phyloP scores from a whole-genome alignment of 441 rosid genomes.

The Capsella rubella region DNA sequence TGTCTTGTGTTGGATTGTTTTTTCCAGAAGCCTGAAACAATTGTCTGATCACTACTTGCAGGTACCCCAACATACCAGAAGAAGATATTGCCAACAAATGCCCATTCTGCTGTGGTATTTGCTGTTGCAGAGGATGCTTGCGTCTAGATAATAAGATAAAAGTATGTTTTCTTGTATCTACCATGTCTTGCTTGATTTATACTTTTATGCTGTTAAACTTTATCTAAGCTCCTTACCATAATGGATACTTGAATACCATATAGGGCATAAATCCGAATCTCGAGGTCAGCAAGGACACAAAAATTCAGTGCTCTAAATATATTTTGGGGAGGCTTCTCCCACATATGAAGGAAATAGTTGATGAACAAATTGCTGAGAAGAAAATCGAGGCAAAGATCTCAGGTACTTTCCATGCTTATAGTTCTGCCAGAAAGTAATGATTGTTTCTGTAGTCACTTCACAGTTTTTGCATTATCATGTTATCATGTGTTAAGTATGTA shows the following conservation, averaged over 20 bases:
- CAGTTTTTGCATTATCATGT: neutral
- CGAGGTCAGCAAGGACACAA: slow-evolving; percentile 3
- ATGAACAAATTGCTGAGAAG: slow-evolving; percentile 37
- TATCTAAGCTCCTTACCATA: neutral
- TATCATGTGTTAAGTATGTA: neutral
- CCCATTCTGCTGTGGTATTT: slow-evolving; percentile 32
- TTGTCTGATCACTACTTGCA: slow-evolving; percentile 4
- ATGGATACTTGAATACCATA: neutral
- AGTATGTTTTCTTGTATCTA: slow-evolving; percentile 24
- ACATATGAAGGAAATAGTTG: slow-evolving; percentile 36
- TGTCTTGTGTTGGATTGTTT: neutral
- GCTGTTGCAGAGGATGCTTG: slow-evolving; percentile 44
- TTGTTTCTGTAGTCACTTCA: neutral
- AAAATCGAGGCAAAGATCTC: slow-evolving; percentile 33
- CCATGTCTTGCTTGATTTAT: slow-evolving; percentile 8
- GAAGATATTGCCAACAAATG: slow-evolving; percentile 39
- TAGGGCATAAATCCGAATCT: slow-evolving; percentile 21
- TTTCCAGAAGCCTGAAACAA: neutral
- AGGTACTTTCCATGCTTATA: slow-evolving; percentile 29
- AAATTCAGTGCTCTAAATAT: slow-evolving; percentile 9
- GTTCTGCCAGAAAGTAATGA: neutral
- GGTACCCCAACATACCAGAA: slow-evolving; percentile 34
- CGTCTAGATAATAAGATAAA: slow-evolving; percentile 29
- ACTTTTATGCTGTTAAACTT: neutral
- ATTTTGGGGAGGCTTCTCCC: slow-evolving; percentile 37